Base-by-base conservation (phyloP, 2,329 filamentous ascomycete genomes). In the Ceratocystis papillata region DNA sequence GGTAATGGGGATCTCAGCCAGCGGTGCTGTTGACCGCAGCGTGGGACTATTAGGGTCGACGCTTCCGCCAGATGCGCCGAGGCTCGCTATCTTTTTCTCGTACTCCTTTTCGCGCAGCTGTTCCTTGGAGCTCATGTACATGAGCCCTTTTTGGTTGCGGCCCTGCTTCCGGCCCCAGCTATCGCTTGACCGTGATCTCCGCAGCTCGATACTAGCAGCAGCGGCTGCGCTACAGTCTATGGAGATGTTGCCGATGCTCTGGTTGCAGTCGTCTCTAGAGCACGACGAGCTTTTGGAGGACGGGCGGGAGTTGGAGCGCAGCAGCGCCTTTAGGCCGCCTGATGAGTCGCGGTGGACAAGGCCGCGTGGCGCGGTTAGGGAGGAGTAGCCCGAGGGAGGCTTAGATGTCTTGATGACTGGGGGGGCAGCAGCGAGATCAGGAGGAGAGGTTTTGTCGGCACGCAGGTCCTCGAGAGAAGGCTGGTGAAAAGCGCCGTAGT, bases 381-480 rank as follows among this genome's bases (percentile, higher is more conserved):
- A 77, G 30, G 88, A 91, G 71, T 86, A 84, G 65, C 88, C 89
- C 63, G 88, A 90, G 0, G 89, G 89, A 6, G 87, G 87, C 74
- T 92, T 92, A 41, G 90, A 84, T 41, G 92, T 96, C 69, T 87
- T 86, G 71, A 95, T 83, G 65, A 93, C 83, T 20, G 91, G 90
- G 12, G 90, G 77, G 61, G 79, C 77, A 25, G 84, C 84, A 37
- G 84, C 80, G 57, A 86, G 76, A 65, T 87, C 82, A 75, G 86
- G 81, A 69, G 86, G 75, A 10, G 80, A 78, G 5, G 78, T 71
- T 67, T 76, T 73, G 30, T 37, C 53, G 8, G 60, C 63, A 55
- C 71, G 71, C 45, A 80, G 78, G 20, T 83, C 79, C 64, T 79
- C 79, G 41, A 79, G 76, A 20, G 78, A 76, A 3, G 81, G 77